A percentile compares a stretch with the other conserved stretches of the same genome.
Evolutionary conservation across 371 early-diverging fungal genomes (phyloP).

Genomic region (Mortierella sp.): DNA sequence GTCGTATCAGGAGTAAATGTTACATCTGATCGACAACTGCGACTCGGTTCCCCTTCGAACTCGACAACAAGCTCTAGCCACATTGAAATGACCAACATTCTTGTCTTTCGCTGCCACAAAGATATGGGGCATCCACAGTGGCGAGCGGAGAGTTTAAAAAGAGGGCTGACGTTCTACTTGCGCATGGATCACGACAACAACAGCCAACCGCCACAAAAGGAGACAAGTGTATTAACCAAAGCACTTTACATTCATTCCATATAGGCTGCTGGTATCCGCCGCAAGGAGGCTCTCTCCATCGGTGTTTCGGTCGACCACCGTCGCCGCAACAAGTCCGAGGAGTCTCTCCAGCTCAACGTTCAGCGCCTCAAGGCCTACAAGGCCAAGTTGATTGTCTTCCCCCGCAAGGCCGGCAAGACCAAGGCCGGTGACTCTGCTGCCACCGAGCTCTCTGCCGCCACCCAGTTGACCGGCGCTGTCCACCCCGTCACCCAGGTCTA

Average conservation of each 20-base stretch:
- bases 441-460: conserved; percentile 76
- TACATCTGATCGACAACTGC: background rate
- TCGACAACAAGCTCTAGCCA: background rate
- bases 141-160: background rate
- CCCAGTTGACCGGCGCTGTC: conserved; percentile 81
- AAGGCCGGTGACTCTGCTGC: conserved; percentile 85
- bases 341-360: conserved; percentile 96
- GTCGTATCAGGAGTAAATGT: background rate
- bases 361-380: conserved; percentile 98
- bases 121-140: no score
- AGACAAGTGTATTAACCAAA: background rate
- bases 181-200: background rate
- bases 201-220: background rate
- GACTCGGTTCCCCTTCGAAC: background rate
- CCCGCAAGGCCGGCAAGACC: conserved; percentile 88
- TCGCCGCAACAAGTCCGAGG: conserved; percentile 97
- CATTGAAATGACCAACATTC: background rate
- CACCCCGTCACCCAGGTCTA: conserved; percentile 82
- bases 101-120: background rate
- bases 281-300: conserved; percentile 96
- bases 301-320: conserved; percentile 99
- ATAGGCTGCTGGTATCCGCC: conserved; percentile 93
- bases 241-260: background rate
- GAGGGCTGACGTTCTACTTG: background rate
- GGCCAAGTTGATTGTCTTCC: conserved; percentile 64